Conservation (phyloP, 2,329 filamentous ascomycete species). For the Penicillium sp. region DNA sequence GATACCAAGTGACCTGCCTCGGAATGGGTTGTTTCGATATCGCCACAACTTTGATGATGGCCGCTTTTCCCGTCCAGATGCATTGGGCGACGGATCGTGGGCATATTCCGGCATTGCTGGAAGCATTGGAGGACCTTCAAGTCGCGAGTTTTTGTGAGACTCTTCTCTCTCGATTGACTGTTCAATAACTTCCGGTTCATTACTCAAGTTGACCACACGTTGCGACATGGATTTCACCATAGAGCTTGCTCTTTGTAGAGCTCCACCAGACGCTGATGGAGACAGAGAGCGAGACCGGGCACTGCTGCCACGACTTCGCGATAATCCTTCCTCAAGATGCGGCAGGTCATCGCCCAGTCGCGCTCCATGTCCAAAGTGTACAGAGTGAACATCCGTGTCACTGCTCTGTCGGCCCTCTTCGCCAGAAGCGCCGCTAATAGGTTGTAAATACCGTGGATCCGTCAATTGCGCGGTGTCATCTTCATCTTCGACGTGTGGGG, state of each 20-base stretch:
- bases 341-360: conserved; percentile 66
- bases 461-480: conserved; percentile 66
- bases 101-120: conserved; percentile 55
- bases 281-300: conserved; percentile 63
- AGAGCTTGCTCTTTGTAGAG: conserved; percentile 72
- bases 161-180: conserved; percentile 68
- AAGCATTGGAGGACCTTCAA: conserved; percentile 59
- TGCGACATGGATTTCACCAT: conserved; percentile 90
- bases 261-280: conserved; percentile 65
- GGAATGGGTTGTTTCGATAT: conserved; percentile 73
- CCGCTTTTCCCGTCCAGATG: conserved; percentile 45
- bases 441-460: conserved; percentile 60
- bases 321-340: conserved; percentile 63
- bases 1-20: conserved; percentile 83
- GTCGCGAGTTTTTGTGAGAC: conserved; percentile 57
- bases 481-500: conserved; percentile 54
- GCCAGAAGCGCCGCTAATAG: conserved; percentile 59
- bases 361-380: conserved; percentile 59
- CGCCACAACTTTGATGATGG: conserved; percentile 52
- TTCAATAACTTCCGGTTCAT: conserved; percentile 84
- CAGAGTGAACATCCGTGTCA: conserved; percentile 60
- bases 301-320: conserved; percentile 59
- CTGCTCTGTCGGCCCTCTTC: conserved; percentile 54
- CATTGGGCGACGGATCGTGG: conserved; percentile 48
- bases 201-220: conserved; percentile 95